Base-by-base conservation (phyloP, 2,329 filamentous ascomycete species). In the Scortechinia acanthostroma region DNA sequence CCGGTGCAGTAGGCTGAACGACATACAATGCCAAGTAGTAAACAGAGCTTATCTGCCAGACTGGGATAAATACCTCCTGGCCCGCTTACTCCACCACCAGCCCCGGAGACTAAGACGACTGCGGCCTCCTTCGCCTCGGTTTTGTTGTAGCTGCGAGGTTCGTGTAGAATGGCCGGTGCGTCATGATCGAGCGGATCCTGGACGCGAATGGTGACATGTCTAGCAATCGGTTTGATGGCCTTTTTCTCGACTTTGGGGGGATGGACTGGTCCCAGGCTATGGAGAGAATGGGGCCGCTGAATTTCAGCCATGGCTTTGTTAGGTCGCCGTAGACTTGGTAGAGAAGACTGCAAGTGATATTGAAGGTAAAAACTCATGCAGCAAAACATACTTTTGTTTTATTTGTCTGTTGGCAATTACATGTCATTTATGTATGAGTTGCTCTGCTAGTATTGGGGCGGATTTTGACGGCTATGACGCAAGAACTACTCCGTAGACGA, bases 171-270 rank as follows among this genome's bases (percentile, higher is more conserved):
- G 15, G 53, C 54, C 15, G 52, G 53, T 1, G 50, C 53, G 22
- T 50, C 45, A 28, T 56, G 52, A 45, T 55, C 47, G 6, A 53
- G 49, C 4, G 53, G 52, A 44, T 55, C 53, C 3, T 49, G 46
- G 33, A 54, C 53, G 30, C 35, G 19, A 43, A 55, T 56, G 6
- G 30, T 42, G 16, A 49, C 42, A 20, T 43, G 21, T 30, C 43
- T 37, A n/a, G 46, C 47, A 22, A 49, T 44, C 19, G 43, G 35
- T 42, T 46, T 44, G 28, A 48, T 44, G 17, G 45, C 42, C 14
- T 43, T 22, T 20, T 28, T 43, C 5, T 45, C 45, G 19, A 48
- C 44, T n/a, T 48, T 46, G 19, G 49, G 49, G 5, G 49, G 50
- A 42, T 52, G n/a, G 37, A 42, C 16, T 16, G n/a, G 37, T 6